Evolutionary conservation across 2,329 filamentous ascomycete species (phyloP), one percentile per base, ranked within the genome.

Genomic region (Ascochyta koolunga): DNA sequence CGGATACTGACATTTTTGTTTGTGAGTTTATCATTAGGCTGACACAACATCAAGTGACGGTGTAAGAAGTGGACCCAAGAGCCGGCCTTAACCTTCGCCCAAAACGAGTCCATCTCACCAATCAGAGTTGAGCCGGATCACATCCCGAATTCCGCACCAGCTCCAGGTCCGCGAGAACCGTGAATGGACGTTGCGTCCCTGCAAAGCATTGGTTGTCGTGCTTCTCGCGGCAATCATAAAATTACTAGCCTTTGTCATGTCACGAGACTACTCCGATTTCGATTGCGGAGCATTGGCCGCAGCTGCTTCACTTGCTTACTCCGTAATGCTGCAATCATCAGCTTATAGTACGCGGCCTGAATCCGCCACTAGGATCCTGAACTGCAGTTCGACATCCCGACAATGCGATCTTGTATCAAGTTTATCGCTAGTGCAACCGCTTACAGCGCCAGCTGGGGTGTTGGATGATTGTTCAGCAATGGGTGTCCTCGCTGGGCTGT

Each of bases 151-250:
- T 48, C 58, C 54, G 54, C 49, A 54, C 56, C 47, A 53, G 52
- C 45, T 57, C 59, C 39, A 54, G 33, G 33, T 54, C 38, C 44
- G 39, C 44, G 50, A 40, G 40, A 41, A 49, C 46, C 35, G 36
- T 41, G 36, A 50, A 33, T 46, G 46, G 45, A 50, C 19, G 31
- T 33, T 49, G 39, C 51, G 59, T 54, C 39, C 44, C 43, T 54
- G 56, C 54, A 52, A 49, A 60, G 41, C 45, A 55, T 54, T 59
- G 60, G 50, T 50, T 58, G 60, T 60, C 59, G 67, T 71, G 69
- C 68, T 69, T 69, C 62, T 64, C 69, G 68, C 69, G 70, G 68
- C 61, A 70, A 67, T 51, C 35, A 52, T 37, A 47, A 54, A 57
- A 62, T 37, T 29, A 36, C 11, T 50, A 54, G 46, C 40, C 24